A percentile compares a stretch with the other conserved stretches of the same genome.
phyloP scores from a whole-genome alignment of 208 protist genomes.

The Novymonas esmeraldas region DNA sequence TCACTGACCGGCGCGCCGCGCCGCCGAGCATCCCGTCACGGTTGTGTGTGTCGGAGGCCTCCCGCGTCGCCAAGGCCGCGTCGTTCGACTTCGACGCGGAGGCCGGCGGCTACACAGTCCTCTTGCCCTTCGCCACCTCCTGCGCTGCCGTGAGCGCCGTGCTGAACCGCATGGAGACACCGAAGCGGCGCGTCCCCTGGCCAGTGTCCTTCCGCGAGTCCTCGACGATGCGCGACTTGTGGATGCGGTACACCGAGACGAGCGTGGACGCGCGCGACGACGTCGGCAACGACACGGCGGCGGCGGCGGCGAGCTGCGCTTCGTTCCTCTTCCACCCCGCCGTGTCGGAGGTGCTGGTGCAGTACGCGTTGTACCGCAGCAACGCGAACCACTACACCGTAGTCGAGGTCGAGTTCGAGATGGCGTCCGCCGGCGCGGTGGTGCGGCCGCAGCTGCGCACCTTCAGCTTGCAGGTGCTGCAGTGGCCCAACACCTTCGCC shows the following conservation, averaged over 20 bases:
- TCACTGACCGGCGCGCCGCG: slow-evolving; percentile 7
- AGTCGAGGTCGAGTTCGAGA: slow-evolving; percentile 17
- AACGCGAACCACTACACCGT: slow-evolving; percentile 18
- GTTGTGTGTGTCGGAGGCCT: slow-evolving; percentile 18
- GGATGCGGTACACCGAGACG: slow-evolving; percentile 18
- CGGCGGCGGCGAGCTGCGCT: background rate
- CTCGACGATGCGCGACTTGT: slow-evolving; percentile 30
- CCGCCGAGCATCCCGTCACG: slow-evolving; percentile 24
- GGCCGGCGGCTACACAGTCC: slow-evolving; percentile 31
- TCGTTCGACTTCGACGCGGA: slow-evolving; percentile 22
- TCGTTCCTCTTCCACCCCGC: slow-evolving; percentile 20
- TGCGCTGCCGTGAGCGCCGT: slow-evolving; percentile 22
- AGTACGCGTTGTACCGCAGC: slow-evolving; percentile 23
- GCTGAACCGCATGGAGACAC: slow-evolving; percentile 31
- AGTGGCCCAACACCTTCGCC: slow-evolving; percentile 12
- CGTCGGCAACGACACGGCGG: background rate
- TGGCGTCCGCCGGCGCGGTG: slow-evolving; percentile 18
- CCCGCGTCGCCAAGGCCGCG: background rate
- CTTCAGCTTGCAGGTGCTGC: slow-evolving; percentile 9
- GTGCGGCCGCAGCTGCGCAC: slow-evolving; percentile 14
- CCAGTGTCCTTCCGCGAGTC: slow-evolving; percentile 18
- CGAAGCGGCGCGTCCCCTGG: slow-evolving; percentile 32
- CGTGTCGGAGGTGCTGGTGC: slow-evolving; percentile 24
- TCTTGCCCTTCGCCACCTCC: slow-evolving; percentile 39
- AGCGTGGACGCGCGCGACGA: background rate